Percentiles rank a stretch among this genome's conserved stretches.
phyloP scores from a whole-genome alignment of 331 rosid genomes.

The Malus hybrid region DNA sequence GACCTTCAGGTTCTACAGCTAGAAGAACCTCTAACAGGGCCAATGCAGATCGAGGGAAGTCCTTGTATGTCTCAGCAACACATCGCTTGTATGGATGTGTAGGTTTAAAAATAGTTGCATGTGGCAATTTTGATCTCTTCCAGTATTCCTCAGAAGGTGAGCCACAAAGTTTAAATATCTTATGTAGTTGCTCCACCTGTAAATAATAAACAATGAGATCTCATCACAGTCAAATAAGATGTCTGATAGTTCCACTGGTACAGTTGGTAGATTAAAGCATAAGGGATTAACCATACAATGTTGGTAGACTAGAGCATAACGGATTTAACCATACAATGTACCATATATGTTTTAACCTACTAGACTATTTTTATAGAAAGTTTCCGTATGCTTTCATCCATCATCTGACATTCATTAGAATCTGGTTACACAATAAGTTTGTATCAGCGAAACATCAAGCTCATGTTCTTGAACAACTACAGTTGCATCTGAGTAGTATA shows the following conservation, averaged over 20 bases:
- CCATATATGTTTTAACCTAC: neutral
- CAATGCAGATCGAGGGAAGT: constrained; percentile 55
- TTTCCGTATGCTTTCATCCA: neutral
- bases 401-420: neutral
- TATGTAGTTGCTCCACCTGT: constrained; percentile 90
- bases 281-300: neutral
- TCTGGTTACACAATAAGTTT: neutral
- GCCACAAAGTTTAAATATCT: constrained; percentile 90
- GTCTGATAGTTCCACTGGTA: neutral
- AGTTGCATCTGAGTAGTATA: neutral
- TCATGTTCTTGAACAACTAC: neutral
- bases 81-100: constrained; percentile 69
- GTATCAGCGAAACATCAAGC: neutral
- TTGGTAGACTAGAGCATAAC: neutral
- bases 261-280: neutral
- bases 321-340: neutral
- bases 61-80: constrained; percentile 61
- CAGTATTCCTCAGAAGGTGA: constrained; percentile 92
- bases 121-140: constrained; percentile 79
- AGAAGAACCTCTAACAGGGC: constrained; percentile 72
- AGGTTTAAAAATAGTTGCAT: constrained; percentile 81
- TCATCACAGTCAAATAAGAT: constrained; percentile 7
- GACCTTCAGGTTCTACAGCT: constrained; percentile 63
- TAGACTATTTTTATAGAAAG: neutral
- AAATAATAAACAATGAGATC: constrained; percentile 8